Evolutionary conservation across 202 grass and related monocot genomes (phyloP), one percentile per base, ranked within the genome.

Genomic region (Setaria viridis): DNA sequence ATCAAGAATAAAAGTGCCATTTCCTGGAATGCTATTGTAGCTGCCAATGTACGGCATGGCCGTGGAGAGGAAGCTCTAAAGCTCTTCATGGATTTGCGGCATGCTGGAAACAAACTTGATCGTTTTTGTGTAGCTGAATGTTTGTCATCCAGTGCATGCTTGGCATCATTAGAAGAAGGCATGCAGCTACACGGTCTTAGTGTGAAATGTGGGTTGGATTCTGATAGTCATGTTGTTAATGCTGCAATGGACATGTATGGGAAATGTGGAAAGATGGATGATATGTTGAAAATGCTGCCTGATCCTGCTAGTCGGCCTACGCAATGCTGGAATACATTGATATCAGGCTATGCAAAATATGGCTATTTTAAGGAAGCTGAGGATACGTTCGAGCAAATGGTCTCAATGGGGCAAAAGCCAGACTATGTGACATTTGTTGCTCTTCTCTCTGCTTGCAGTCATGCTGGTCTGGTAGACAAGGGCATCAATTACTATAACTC

Each of bases 81-180:
- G n/a, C 81, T 94, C 35, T 91, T 92, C 32, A 82, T 91, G 42
- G 86, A 86, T 78, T 92, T 92, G 94, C 57, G 17, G 19, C 64
- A 62, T 80, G 79, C 62, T 87, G 94, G 90, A 80, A 87, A 85
- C 49, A 80, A 84, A 69, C 78, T 91, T 70, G 94, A 92, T 87
- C 84, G 83, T 37, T 82, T 97, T 82, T 87, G 84, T 78, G 72
- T 97, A 30, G 88, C 86, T 21, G 92, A 91, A 69, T 89, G 92
- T 75, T 71, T 97, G 48, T 82, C 90, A 72, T 91, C 90, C 53
- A 70, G 84, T 82, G 84, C 92, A 74, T 89, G 85, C 84, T 84
- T 97, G 34, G 94, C 94, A 63, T 90, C 94, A 51, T 69, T 97
- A 30, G 94, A 97, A 88, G 94, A 97, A 97, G 94, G 94, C 13